Base-by-base conservation (phyloP, 495 filamentous ascomycete species). In the Tirmania nivea region DNA sequence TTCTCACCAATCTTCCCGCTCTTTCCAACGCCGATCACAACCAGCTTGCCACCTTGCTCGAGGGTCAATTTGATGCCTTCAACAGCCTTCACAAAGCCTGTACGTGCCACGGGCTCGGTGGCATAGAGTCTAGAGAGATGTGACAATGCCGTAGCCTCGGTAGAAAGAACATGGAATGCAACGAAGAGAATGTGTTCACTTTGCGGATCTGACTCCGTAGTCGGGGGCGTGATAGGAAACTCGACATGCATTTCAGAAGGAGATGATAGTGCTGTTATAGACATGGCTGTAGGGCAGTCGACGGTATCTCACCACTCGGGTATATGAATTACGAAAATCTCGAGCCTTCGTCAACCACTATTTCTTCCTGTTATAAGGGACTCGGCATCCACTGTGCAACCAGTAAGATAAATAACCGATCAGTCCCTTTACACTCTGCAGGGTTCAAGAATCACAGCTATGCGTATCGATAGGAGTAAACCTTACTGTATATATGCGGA, bases 1-100 rank as follows among this genome's bases (percentile, higher is more conserved):
- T 95, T 95, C 64, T 76, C 74, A n/a, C 78, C 89, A 57, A 96
- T 89, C 65, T 92, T 85, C 0, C 87, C 89, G 59, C 83, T 88
- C 69, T 96, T 96, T 20, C 89, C 89, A 19, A 95, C 83, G n/a
- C 89, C 90, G 57, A 79, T 84, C 34, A 92, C 73, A 4, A 95
- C 76, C 36, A 93, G 63, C 68, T 92, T 92, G 16, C 86, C 83
- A 25, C 73, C 73, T 50, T 71, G 70, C 11, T 68, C 63, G 37
- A 79, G 70, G 17, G 74, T 74, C 47, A 69, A 65, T 17, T 72
- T 69, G 55, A 94, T 81, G 48, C 74, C 73, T 42, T 79, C 75
- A 36, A 94, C 83, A 10, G 89, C 82, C 7, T 74, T 73, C 42
- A 73, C 70, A 53, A 96, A 84, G 20, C 80, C 76, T n/a, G 76